These are phyloP conservation scores for Xylaria sp. DNA, from an alignment of 2,329 filamentous ascomycete genomes.

Conservation along the genomic window DNA sequence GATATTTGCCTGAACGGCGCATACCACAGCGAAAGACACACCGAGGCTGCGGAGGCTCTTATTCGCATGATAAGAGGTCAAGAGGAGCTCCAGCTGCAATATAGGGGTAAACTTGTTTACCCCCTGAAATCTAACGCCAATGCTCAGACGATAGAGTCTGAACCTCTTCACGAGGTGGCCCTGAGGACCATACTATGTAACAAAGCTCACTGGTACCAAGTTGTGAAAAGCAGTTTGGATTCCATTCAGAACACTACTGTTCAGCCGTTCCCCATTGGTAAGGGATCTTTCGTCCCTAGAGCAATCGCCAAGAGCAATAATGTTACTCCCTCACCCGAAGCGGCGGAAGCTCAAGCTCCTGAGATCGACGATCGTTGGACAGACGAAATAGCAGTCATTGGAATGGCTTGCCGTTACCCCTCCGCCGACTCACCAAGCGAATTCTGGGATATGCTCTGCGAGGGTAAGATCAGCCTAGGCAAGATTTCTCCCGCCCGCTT, in stretches of 20 bases:
- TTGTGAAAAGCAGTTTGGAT: neutral
- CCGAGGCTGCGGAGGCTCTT: neutral
- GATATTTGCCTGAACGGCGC: slow-evolving; percentile 14
- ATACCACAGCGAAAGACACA: slow-evolving; percentile 12
- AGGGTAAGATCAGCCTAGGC: neutral
- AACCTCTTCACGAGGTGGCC: slow-evolving; percentile 13
- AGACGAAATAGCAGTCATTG: slow-evolving; percentile 7
- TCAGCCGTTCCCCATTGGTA: slow-evolving; percentile 3
- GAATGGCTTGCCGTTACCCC: neutral
- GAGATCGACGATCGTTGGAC: slow-evolving; percentile 6
- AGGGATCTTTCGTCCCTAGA: slow-evolving; percentile 9
- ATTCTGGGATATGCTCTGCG: neutral
- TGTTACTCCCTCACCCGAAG: neutral
- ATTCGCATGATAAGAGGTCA: neutral
- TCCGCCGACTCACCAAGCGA: neutral
- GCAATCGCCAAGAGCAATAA: neutral
- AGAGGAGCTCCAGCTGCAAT: neutral
- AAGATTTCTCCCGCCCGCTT: neutral
- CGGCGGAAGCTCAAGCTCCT: neutral
- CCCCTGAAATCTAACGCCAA: slow-evolving; percentile 18
- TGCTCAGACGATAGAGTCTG: slow-evolving; percentile 2
- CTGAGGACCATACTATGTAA: slow-evolving; percentile 9
- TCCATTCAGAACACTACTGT: neutral
- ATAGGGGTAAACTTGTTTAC: neutral
- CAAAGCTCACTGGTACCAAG: slow-evolving; percentile 14